phyloP scores from a whole-genome alignment of 2,329 filamentous ascomycete genomes.

The Aspergillus unguis region DNA sequence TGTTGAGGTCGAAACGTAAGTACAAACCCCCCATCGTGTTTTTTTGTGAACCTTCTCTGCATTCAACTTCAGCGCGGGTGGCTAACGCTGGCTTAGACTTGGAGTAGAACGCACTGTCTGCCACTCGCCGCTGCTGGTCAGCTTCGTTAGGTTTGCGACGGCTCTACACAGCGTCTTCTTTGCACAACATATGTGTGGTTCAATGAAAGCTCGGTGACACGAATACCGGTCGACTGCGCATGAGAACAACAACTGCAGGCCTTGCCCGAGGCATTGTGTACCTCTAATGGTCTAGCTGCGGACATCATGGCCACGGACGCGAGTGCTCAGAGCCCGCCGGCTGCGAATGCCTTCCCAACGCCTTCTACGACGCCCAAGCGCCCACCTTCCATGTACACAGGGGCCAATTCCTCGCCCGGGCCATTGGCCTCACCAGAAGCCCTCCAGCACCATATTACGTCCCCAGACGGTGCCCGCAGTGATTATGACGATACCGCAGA shows the following conservation, averaged over 20 bases:
- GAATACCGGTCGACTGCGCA: background rate
- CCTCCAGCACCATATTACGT: slow-evolving; percentile 45
- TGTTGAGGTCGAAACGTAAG: slow-evolving; percentile 8
- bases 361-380: slow-evolving; percentile 63
- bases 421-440: slow-evolving; percentile 57
- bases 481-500: slow-evolving; percentile 36
- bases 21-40: slow-evolving; percentile 2
- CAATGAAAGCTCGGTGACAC: slow-evolving; percentile 11
- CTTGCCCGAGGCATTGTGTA: slow-evolving; percentile 6
- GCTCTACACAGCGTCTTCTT: background rate
- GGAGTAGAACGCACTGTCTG: slow-evolving; percentile 6
- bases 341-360: slow-evolving; percentile 62
- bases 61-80: background rate
- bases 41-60: background rate
- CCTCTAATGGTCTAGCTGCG: slow-evolving; percentile 8
- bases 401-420: slow-evolving; percentile 51
- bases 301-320: slow-evolving; percentile 29
- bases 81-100: slow-evolving; percentile 7
- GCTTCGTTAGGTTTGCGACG: background rate
- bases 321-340: slow-evolving; percentile 55
- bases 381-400: slow-evolving; percentile 27
- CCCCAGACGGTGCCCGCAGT: slow-evolving; percentile 34
- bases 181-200: slow-evolving; percentile 4
- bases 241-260: slow-evolving; percentile 1
- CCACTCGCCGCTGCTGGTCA: slow-evolving; percentile 7